Conservation (phyloP, 495 filamentous ascomycete species). For the Chaetomium fimeti region DNA sequence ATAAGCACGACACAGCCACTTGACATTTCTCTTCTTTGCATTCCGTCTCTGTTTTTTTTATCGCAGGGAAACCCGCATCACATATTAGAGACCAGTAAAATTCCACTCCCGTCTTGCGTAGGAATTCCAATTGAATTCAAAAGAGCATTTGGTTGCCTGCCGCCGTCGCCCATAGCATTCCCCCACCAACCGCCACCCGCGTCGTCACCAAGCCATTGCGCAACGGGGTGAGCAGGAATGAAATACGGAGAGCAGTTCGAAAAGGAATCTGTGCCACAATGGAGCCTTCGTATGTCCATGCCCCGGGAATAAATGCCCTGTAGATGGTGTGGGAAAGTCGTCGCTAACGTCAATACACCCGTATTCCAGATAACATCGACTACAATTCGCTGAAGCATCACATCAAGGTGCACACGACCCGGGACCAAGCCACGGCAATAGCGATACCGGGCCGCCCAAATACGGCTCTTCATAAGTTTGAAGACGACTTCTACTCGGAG, state of each 20-base stretch:
- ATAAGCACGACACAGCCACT: not conserved
- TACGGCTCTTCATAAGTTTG: conserved; percentile 54
- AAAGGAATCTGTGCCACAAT: conserved; percentile 80
- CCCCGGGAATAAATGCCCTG: not conserved
- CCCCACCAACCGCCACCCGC: not conserved
- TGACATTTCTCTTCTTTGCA: not conserved
- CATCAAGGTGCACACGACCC: conserved; percentile 68
- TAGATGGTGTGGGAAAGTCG: not conserved
- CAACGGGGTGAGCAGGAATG: conserved; percentile 43
- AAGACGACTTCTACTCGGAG: conserved; percentile 60
- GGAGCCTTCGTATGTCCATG: conserved; percentile 69
- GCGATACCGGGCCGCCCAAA: conserved; percentile 63
- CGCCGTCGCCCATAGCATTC: not conserved
- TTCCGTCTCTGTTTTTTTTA: not conserved
- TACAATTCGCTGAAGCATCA: conserved; percentile 73
- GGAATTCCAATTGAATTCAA: not conserved
- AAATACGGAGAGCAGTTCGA: conserved; percentile 75
- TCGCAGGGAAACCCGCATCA: not conserved
- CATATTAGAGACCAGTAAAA: not conserved
- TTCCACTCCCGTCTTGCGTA: no score
- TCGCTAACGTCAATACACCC: not conserved
- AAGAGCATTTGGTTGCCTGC: not conserved
- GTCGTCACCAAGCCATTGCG: not conserved
- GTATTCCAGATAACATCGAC: conserved; percentile 61
- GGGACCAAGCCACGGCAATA: conserved; percentile 58